A percentile compares a stretch with the other conserved stretches of the same genome.
Evolutionary conservation across 805 yeast species (phyloP).

Genomic region (Candida sakaeoensis): DNA sequence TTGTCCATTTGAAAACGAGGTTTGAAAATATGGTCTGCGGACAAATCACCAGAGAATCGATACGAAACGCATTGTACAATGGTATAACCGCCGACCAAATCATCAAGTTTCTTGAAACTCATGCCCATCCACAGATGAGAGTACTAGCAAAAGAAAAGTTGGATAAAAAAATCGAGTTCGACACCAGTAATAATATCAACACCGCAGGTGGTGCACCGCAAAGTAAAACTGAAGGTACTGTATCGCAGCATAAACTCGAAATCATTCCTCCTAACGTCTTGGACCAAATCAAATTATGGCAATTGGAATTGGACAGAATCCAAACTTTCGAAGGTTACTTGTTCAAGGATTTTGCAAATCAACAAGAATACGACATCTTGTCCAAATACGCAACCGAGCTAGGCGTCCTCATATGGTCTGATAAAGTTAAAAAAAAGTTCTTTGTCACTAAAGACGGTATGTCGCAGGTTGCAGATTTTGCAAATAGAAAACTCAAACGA

Average conservation of each 20-base stretch:
- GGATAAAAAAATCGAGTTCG: constrained; percentile 65
- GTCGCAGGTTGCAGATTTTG: constrained; percentile 86
- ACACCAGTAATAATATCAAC: constrained; percentile 46
- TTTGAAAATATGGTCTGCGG: constrained; percentile 93
- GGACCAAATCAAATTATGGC: constrained; percentile 96
- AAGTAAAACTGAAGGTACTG: constrained; percentile 19
- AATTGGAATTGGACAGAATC: constrained; percentile 89
- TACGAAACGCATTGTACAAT: constrained; percentile 73
- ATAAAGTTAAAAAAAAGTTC: constrained; percentile 62
- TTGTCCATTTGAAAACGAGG: constrained; percentile 80
- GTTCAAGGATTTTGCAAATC: constrained; percentile 79
- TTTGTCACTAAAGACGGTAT: constrained; percentile 88
- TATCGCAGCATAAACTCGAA: constrained; percentile 50
- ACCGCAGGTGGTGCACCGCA: constrained; percentile 42
- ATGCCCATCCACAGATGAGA: constrained; percentile 92
- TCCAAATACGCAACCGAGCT: constrained; percentile 81
- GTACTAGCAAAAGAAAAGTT: constrained; percentile 65
- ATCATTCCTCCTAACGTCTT: constrained; percentile 92
- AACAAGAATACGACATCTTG: constrained; percentile 69
- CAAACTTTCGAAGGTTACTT: constrained; percentile 82
- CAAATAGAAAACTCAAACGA: constrained; percentile 49
- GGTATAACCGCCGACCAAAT: constrained; percentile 97
- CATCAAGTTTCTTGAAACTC: constrained; percentile 80
- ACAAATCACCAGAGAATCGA: constrained; percentile 86
- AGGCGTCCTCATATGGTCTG: constrained; percentile 90